Conservation (phyloP, 2,329 filamentous ascomycete genomes). For the Xylariaceae sp. region DNA sequence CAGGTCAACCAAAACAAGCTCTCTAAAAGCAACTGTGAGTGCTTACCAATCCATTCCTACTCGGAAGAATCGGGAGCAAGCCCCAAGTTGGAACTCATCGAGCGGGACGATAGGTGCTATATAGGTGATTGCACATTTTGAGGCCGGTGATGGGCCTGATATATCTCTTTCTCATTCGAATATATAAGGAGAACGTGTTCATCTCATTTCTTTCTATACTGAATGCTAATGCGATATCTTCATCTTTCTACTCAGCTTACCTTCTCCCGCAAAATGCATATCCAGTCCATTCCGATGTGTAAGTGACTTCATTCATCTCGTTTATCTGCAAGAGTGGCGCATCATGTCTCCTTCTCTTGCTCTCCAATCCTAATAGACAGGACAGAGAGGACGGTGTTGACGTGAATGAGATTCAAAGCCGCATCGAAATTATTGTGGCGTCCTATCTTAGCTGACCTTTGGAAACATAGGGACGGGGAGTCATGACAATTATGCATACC, state of each 20-base stretch:
- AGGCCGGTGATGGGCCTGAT: too few species aligned
- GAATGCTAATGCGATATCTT: constrained; percentile 8
- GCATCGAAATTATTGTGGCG: too few species aligned
- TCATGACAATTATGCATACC: constrained; percentile 81
- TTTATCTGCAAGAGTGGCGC: constrained; percentile 7
- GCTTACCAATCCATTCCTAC: background rate
- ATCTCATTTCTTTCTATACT: constrained; percentile 5
- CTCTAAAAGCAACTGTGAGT: constrained; percentile 30
- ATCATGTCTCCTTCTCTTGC: background rate
- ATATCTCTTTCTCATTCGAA: too few species aligned
- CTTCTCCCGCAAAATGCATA: constrained; percentile 64
- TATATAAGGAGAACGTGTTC: too few species aligned
- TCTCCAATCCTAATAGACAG: too few species aligned
- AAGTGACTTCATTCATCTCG: constrained; percentile 35
- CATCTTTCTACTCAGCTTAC: constrained; percentile 26
- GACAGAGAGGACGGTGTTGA: too few species aligned
- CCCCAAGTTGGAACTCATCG: too few species aligned
- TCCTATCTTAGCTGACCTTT: constrained; percentile 7
- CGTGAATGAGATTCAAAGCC: too few species aligned
- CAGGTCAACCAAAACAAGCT: constrained; percentile 27
- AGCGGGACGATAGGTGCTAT: too few species aligned
- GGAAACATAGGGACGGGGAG: constrained; percentile 62
- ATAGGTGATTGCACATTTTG: too few species aligned
- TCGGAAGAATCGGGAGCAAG: constrained; percentile 1
- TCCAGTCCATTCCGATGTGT: constrained; percentile 88